Evolutionary conservation across 129 eudicot genomes (phyloP).

Genomic region (Silybum marianum): DNA sequence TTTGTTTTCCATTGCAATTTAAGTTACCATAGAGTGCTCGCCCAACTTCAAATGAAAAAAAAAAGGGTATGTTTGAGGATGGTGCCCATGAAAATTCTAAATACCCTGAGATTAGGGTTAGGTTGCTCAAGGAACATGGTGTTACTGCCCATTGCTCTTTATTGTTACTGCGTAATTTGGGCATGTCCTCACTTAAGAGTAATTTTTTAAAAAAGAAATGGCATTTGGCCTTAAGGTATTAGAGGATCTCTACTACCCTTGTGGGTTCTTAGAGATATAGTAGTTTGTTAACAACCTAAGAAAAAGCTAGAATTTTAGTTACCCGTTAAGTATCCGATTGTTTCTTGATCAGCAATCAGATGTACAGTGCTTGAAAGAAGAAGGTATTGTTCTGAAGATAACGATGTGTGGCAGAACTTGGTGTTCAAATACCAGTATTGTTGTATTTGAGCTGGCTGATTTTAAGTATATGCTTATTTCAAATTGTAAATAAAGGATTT

Average conservation of each 20-base stretch:
- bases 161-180: neutral
- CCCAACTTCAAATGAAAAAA: neutral
- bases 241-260: neutral
- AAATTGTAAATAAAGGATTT: neutral
- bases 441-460: neutral
- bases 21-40: neutral
- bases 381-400: neutral
- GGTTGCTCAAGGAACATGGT: constrained; percentile 17
- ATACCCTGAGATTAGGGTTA: constrained; percentile 17
- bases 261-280: neutral
- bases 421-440: neutral
- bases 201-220: neutral
- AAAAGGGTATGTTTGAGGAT: neutral
- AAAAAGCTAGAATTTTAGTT: neutral
- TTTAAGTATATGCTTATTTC: neutral
- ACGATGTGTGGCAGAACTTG: constrained; percentile 8
- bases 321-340: neutral
- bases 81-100: neutral
- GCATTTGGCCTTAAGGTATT: neutral
- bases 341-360: constrained; percentile 9
- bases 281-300: neutral
- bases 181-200: neutral
- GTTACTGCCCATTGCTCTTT: neutral
- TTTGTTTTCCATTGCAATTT: constrained; percentile 1
- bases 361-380: neutral